phyloP scores from a whole-genome alignment of 306 rosid species.

The Amphicarpaea edgeworthii region DNA sequence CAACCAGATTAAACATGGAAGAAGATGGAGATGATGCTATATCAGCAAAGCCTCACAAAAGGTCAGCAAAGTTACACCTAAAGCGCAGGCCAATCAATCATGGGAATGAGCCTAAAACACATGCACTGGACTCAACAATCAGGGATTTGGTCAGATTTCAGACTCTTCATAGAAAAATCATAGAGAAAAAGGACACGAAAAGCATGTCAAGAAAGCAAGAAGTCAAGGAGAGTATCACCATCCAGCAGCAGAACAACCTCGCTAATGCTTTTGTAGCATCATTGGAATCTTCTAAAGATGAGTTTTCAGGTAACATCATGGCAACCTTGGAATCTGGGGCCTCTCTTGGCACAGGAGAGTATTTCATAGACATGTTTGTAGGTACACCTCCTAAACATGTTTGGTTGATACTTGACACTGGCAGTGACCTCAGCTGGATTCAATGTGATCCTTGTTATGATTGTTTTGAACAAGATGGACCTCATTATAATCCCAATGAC shows the following conservation, averaged over 20 bases:
- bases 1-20: not conserved
- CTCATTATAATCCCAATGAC: slow-evolving; percentile 63
- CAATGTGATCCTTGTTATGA: slow-evolving; percentile 78
- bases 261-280: slow-evolving; percentile 43
- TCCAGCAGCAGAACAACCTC: slow-evolving; percentile 13
- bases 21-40: slow-evolving; percentile 25
- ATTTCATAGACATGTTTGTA: slow-evolving; percentile 75
- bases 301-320: slow-evolving; percentile 56
- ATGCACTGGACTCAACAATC: slow-evolving; percentile 53
- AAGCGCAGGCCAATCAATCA: slow-evolving; percentile 45
- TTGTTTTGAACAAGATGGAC: slow-evolving; percentile 81
- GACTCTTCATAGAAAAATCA: slow-evolving; percentile 64
- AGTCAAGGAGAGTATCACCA: not conserved
- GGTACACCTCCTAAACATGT: slow-evolving; percentile 89
- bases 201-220: slow-evolving; percentile 53
- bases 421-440: slow-evolving; percentile 85
- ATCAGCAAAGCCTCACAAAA: slow-evolving; percentile 50
- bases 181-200: slow-evolving; percentile 67
- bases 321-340: slow-evolving; percentile 80
- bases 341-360: slow-evolving; percentile 78
- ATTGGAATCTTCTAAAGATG: slow-evolving; percentile 46
- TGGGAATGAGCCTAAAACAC: slow-evolving; percentile 51
- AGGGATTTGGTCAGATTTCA: slow-evolving; percentile 70
- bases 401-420: slow-evolving; percentile 77
- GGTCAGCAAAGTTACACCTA: slow-evolving; percentile 64